Evolutionary conservation across 2,329 filamentous ascomycete species (phyloP), one percentile per base, ranked within the genome.

Genomic region (Taxawa tesnikishii): DNA sequence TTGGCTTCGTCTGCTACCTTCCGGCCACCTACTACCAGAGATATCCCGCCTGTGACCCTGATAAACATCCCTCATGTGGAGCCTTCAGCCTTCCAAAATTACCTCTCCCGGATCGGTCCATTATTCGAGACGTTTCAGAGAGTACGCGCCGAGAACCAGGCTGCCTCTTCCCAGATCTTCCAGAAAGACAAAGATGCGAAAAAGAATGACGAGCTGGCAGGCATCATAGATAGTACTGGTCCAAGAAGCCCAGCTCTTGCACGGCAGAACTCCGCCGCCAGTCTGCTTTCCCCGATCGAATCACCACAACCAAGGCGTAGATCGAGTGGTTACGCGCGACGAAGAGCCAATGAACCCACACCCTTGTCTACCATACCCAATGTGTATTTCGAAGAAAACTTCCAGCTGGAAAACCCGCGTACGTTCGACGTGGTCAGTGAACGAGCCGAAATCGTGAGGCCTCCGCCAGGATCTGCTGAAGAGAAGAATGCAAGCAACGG

Each of bases 361-460:
- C 90, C 87, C 0, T 55, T 98, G 16, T 90, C 85, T 4, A 96
- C 87, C 0, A 94, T 98, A 26, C 90, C 90, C 0, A 72, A 65
- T 29, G 83, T 98, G 8, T 98, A 96, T 51, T 94, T 94, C 45
- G 90, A 96, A 33, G 82, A 93, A 19, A 78, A 85, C 45, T 98
- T 98, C 45, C 88, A 84, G 47, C 70, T 98, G 6, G 90, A 98
- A 51, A 96, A 98, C 41, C 90, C 90, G 0, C 75, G 90, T 31
- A 96, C 82, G 0, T 98, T 98, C 51, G 90, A 98, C 52, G 76
- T 96, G 15, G 87, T 98, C 10, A 96, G 87, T 50, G 90, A 98
- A 56, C 73, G 85, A 38, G 94, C 90, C 8, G 88, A 96, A 54
- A 83, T 98, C n/a, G 79, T 96, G n/a, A 72, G 77, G 14, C 71